Base-by-base conservation (phyloP, 1,139 yeast species). In the Lodderomyces parapsilosis region DNA sequence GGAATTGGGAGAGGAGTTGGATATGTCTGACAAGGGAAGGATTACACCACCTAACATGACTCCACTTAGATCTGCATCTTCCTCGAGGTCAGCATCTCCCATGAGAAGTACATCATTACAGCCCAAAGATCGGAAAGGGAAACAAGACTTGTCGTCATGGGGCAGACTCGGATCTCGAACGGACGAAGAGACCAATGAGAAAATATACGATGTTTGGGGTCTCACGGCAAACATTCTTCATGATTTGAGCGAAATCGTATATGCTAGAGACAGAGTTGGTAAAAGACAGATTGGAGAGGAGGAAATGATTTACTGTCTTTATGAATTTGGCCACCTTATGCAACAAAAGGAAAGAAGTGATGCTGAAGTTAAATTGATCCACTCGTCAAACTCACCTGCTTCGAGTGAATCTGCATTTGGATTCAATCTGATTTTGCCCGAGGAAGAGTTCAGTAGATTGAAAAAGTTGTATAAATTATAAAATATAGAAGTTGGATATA, bases 191-290 rank as follows among this genome's bases (percentile, higher is more conserved):
- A 67, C 75, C 8, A 65, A 70, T 47, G 71, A 70, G 45, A 68
- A 67, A 49, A 64, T 76, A 36, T 78, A 85, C 56, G 87, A 86
- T 54, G 87, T 90, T 3, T 90, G 96, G 97, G 96, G 97, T 0
- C 65, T 90, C 38, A 90, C 96, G 0, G 96, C 96, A 3, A 86
- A 87, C 54, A 87, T 90, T 7, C 62, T 90, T 11, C 86, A 83
- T 51, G 96, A 90, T 58, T 62, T 86, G 28, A 90, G 96, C 4
- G 74, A 78, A 43, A 68, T 87, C 4, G 75, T 79, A 1, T 78
- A 74, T 49, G 13, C 40, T 3, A 45, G 42, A 6, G 38, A 39
- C 3, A 46, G 46, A 27, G 44, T 47, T 11, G 51, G 48, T 2
- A 47, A 54, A 9, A 49, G 62, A 4, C 68, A 55, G 48, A 58